phyloP scores from a whole-genome alignment of 2,329 filamentous ascomycete species.

The Venturiaceae sp. region DNA sequence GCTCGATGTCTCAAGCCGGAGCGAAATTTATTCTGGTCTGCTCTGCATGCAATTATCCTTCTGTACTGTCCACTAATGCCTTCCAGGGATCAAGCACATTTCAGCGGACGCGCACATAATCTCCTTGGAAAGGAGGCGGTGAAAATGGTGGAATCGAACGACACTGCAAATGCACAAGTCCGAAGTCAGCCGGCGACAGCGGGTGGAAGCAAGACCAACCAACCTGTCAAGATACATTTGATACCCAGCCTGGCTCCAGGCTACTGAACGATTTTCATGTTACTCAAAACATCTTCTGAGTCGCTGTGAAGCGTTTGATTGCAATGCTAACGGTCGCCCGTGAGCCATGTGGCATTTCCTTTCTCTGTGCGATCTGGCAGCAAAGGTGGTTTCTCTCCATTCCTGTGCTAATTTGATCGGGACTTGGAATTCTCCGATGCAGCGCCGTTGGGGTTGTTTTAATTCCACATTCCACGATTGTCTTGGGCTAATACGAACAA shows the following conservation, averaged over 20 bases:
- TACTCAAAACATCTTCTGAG: background rate
- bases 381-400: background rate
- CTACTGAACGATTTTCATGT: background rate
- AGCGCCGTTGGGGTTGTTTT: background rate
- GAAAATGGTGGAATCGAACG: constrained; percentile 20
- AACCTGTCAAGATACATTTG: background rate
- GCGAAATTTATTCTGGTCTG: constrained; percentile 21
- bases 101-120: constrained; percentile 22
- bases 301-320: background rate
- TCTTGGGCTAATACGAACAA: background rate
- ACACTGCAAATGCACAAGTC: constrained; percentile 19
- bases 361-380: background rate
- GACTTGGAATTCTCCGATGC: background rate
- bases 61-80: constrained; percentile 16
- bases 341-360: background rate
- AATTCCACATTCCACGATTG: background rate
- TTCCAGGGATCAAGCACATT: constrained; percentile 23
- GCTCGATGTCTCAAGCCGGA: constrained; percentile 10
- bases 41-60: constrained; percentile 16
- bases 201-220: background rate
- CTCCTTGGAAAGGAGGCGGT: constrained; percentile 26
- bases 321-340: background rate
- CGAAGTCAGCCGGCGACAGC: constrained; percentile 10
- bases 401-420: background rate
- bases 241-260: constrained; percentile 4